Percentiles rank a stretch among this genome's conserved stretches.
These are phyloP conservation scores for Neltuma alba DNA, from an alignment of 306 rosid species.

Conservation along the genomic window DNA sequence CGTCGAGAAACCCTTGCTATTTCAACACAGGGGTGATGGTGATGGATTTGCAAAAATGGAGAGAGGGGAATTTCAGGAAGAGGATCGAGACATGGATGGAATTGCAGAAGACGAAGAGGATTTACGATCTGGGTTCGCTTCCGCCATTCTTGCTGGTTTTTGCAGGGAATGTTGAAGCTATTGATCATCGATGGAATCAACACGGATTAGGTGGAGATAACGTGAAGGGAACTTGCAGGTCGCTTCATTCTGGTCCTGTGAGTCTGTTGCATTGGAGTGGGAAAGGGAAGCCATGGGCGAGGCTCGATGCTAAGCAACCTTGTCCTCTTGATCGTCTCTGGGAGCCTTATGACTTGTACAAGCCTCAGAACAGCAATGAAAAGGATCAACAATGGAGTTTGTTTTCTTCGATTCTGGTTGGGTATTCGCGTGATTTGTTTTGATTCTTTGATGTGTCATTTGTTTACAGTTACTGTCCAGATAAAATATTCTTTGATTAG, in stretches of 20 bases:
- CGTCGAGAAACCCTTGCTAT: constrained; percentile 52
- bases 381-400: constrained; percentile 13
- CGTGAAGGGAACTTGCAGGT: constrained; percentile 64
- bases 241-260: constrained; percentile 71
- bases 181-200: constrained; percentile 70
- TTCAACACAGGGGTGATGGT: constrained; percentile 79
- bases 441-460: constrained; percentile 32
- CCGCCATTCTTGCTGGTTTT: constrained; percentile 65
- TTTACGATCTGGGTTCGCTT: constrained; percentile 66
- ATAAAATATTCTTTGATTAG: constrained; percentile 41
- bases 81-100: constrained; percentile 72
- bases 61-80: constrained; percentile 51
- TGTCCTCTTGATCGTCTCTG: constrained; percentile 62
- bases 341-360: constrained; percentile 67
- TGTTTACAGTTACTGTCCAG: constrained; percentile 35
- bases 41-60: constrained; percentile 59
- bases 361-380: constrained; percentile 24
- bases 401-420: constrained; percentile 36
- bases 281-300: constrained; percentile 77
- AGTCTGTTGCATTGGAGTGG: constrained; percentile 77
- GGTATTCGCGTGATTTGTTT: constrained; percentile 37
- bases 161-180: constrained; percentile 63
- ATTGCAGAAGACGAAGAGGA: constrained; percentile 52
- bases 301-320: constrained; percentile 56
- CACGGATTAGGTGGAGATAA: constrained; percentile 75